Base-by-base conservation (phyloP, 2,329 filamentous ascomycete genomes). In the Bipolaris zeicola region DNA sequence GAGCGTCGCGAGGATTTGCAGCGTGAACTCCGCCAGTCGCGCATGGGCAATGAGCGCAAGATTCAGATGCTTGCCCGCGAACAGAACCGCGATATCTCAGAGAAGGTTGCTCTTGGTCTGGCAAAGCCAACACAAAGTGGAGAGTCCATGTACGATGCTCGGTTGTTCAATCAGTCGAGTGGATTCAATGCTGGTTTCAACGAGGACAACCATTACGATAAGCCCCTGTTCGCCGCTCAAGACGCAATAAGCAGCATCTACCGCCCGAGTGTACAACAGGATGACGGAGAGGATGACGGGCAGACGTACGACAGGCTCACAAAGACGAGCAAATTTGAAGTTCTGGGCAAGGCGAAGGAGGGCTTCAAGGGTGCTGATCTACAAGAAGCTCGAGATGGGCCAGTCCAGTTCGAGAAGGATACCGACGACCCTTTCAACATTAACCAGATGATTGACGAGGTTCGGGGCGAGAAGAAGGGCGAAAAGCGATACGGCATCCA, bases 181-280 rank as follows among this genome's bases (percentile, higher is more conserved):
- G 95, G 95, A 0, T 96, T 99, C 73, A 89, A 92, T 66, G 85
- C 88, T 50, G 95, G 94, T 0, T 92, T 97, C 83, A 99, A 99
- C 76, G 95, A 99, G 76, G 95, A 99, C 76, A 95, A 99, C 72
- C 87, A 89, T 0, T 99, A 98, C 79, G 95, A 98, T 76, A 98
- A 98, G 78, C 95, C 95, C 18, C 81, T 99, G 6, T 99, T 99
- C 74, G 93, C 93, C 0, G 94, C 95, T 13, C 92, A 97, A 74
- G 94, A 98, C 72, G 94, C 92, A 7, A 92, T 97, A 68, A 95
- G 87, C 79, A 94, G 89, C 75, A 98, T 99, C 65, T 99, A 99
- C 77, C 85, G 92, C 33, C 92, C 94, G 1, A 85, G 85, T 20
- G 86, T 89, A 22, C 82, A 83, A 41, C 87, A 89, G 54, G 86